A percentile compares a stretch with the other conserved stretches of the same genome.
Conservation (phyloP, 2,329 filamentous ascomycete species). For the Geosmithia flava region DNA sequence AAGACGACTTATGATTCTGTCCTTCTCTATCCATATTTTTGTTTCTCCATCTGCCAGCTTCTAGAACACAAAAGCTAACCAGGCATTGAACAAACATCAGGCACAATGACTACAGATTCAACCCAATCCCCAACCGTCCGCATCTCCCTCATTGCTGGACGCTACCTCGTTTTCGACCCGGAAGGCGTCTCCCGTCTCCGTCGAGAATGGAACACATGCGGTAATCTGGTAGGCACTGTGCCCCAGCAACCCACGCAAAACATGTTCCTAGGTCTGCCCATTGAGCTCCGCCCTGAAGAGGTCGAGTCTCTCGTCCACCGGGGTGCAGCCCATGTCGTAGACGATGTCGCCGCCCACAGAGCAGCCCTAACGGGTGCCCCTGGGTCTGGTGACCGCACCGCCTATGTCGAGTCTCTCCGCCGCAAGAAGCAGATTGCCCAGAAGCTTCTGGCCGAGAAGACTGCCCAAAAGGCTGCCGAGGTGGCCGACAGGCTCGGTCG, state of each 20-base stretch:
- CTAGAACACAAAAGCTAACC: background rate
- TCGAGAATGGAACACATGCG: slow-evolving; percentile 70
- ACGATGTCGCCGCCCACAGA: slow-evolving; percentile 63
- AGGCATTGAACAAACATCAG: background rate
- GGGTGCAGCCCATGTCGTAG: slow-evolving; percentile 65
- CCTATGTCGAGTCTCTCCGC: slow-evolving; percentile 49
- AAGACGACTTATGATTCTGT: slow-evolving; percentile 29
- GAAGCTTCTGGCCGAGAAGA: slow-evolving; percentile 24
- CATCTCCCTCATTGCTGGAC: slow-evolving; percentile 68
- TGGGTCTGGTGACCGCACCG: slow-evolving; percentile 40
- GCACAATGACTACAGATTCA: slow-evolving; percentile 4
- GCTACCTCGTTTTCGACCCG: slow-evolving; percentile 84
- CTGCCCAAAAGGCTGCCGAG: slow-evolving; percentile 19
- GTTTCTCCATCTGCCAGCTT: background rate
- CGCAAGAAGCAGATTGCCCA: slow-evolving; percentile 28
- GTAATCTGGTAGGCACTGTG: slow-evolving; percentile 74
- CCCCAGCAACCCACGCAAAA: slow-evolving; percentile 93
- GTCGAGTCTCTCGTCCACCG: slow-evolving; percentile 68
- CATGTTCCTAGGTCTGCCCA: slow-evolving; percentile 76
- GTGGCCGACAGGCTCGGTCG: slow-evolving; percentile 10
- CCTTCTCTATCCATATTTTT: slow-evolving; percentile 2
- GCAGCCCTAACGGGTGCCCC: slow-evolving; percentile 31
- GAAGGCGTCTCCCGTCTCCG: slow-evolving; percentile 68
- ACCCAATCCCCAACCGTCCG: slow-evolving; percentile 32
- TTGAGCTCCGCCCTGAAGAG: slow-evolving; percentile 88